Evolutionary conservation across 257 asterid genomes (phyloP), one percentile per base, ranked within the genome.

Genomic region (Solanum tacnaense): DNA sequence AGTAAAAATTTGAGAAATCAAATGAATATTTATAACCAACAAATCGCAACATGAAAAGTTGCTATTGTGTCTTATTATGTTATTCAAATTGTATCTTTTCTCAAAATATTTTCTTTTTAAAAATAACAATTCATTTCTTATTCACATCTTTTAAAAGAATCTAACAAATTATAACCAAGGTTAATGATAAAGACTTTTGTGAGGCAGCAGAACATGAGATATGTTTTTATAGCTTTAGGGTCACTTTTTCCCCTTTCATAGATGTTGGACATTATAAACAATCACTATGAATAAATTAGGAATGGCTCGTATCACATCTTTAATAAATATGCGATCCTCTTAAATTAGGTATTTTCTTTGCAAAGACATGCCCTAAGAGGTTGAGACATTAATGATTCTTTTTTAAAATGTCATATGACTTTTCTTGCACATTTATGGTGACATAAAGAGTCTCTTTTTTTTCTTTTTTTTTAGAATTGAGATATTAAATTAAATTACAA

Each of bases 361-460:
- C 41, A 52, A 71, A 31, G 29, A 16, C 46, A 32, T 46, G 73
- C 27, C 32, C 56, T 65, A 39, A 85, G 71, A 23, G 79, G 87
- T 56, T 27, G 68, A 39, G 18, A n/a, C 67, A 70, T 86, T 86
- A 27, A 75, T 85, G 58, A 27, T 16, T 32, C 68, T 68, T 38
- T 76, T 13, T n/a, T 1, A 13, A 46, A 41, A 25, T 68, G 67
- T 71, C 83, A 41, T 41, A 85, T 70, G 88, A 70, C 88, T 86
- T 56, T 70, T 86, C 88, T 29, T 86, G 83, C 62, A 44, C 88
- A 71, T 86, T 86, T 65, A 85, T 85, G 78, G 83, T 38, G 44
- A 85, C 16, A 39, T 35, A 38, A n/a, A 44, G 65, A 41, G 84
- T n/a, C 8, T 0, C 2, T 23, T 6, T 34, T 34, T 34, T 4